Conservation (phyloP, 2,329 filamentous ascomycete genomes). For the Aureobasidium melanogenum region DNA sequence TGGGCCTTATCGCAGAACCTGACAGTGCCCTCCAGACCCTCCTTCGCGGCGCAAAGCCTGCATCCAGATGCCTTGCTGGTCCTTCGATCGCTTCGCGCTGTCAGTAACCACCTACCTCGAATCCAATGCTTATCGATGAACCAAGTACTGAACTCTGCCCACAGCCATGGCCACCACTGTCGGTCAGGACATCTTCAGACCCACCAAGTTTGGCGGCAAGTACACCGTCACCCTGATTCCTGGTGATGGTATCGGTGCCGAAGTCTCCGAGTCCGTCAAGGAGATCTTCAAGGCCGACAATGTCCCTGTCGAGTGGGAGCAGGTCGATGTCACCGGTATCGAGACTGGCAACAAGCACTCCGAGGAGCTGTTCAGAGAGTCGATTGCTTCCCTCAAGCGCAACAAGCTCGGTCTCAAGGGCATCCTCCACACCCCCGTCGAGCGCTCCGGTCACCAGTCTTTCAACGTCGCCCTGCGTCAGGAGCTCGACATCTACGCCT, state of each 20-base stretch:
- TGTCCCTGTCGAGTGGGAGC: slow-evolving; percentile 97
- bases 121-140: slow-evolving; percentile 13
- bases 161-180: slow-evolving; percentile 57
- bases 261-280: slow-evolving; percentile 97
- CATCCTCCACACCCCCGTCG: slow-evolving; percentile 95
- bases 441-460: slow-evolving; percentile 92
- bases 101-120: slow-evolving; percentile 29
- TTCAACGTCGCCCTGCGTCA: slow-evolving; percentile 99
- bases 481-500: slow-evolving; percentile 99
- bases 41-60: slow-evolving; percentile 44
- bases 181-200: slow-evolving; percentile 95
- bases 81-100: slow-evolving; percentile 46
- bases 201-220: slow-evolving; percentile 97
- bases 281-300: slow-evolving; percentile 99
- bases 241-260: slow-evolving; percentile 91
- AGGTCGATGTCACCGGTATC: slow-evolving; percentile 89
- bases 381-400: slow-evolving; percentile 87
- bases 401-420: slow-evolving; percentile 97
- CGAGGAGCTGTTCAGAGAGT: slow-evolving; percentile 91
- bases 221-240: slow-evolving; percentile 98
- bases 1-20: slow-evolving; percentile 20
- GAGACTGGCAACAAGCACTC: slow-evolving; percentile 78
- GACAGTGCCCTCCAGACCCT: slow-evolving; percentile 38
- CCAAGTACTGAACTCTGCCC: not conserved
- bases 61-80: slow-evolving; percentile 38